Evolutionary conservation across 2,329 filamentous ascomycete genomes (phyloP).

Genomic region (Penicillium sp.): DNA sequence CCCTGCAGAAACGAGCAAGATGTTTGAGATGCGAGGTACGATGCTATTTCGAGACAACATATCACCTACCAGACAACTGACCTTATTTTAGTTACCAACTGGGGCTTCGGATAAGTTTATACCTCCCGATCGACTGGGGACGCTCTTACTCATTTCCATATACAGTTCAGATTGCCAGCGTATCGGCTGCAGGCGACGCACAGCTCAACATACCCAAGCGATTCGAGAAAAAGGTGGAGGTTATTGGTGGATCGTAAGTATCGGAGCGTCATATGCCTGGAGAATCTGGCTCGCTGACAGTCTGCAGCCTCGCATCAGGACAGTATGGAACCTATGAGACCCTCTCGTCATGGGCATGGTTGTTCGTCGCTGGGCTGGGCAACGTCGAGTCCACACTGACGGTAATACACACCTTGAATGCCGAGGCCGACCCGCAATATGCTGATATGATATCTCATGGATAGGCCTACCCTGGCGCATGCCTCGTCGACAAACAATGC

Average conservation of each 20-base stretch:
- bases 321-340: slow-evolving; percentile 65
- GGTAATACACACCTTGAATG: slow-evolving; percentile 10
- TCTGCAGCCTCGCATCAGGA: slow-evolving; percentile 57
- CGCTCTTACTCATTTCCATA: slow-evolving; percentile 19
- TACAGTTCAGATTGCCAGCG: slow-evolving; percentile 57
- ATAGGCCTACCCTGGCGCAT: slow-evolving; percentile 61
- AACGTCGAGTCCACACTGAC: slow-evolving; percentile 63
- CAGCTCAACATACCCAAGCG: slow-evolving; percentile 50
- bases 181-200: slow-evolving; percentile 54
- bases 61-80: slow-evolving; percentile 12
- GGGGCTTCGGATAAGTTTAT: slow-evolving; percentile 56
- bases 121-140: neutral
- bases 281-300: slow-evolving; percentile 43
- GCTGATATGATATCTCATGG: slow-evolving; percentile 2
- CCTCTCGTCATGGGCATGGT: slow-evolving; percentile 61
- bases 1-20: slow-evolving; percentile 49
- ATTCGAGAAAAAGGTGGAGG: slow-evolving; percentile 45
- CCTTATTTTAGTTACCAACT: slow-evolving; percentile 58
- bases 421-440: neutral
- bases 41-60: neutral
- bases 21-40: slow-evolving; percentile 58
- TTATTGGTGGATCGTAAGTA: slow-evolving; percentile 49
- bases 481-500: slow-evolving; percentile 59
- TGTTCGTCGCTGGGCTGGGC: slow-evolving; percentile 60
- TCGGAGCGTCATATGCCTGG: slow-evolving; percentile 33